A percentile compares a stretch with the other conserved stretches of the same genome.
Evolutionary conservation across 495 filamentous ascomycete species (phyloP).

Genomic region (Cenococcum geophilum): DNA sequence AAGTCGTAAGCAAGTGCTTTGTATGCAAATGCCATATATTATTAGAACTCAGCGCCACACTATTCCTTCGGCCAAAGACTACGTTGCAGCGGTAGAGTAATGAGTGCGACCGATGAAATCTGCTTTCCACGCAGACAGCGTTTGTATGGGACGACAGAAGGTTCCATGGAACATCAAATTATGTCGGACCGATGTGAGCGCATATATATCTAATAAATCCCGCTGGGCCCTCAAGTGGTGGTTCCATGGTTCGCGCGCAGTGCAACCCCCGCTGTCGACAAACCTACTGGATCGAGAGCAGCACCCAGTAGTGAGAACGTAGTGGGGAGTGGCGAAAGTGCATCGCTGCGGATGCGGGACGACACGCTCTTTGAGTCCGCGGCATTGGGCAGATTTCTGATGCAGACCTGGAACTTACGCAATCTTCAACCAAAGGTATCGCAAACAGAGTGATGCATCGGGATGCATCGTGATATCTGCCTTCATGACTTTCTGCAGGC

Average conservation of each 20-base stretch:
- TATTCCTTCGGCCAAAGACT: no score
- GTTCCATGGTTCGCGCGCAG: background rate
- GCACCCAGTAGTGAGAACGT: background rate
- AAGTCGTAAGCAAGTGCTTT: no score
- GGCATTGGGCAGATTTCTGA: background rate
- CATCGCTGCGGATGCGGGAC: background rate
- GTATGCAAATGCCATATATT: no score
- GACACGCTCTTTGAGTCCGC: background rate
- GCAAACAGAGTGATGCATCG: background rate
- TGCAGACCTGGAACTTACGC: background rate
- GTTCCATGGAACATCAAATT: background rate
- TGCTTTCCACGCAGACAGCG: background rate
- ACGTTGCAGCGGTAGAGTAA: background rate
- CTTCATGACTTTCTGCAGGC: background rate
- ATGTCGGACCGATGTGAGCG: background rate
- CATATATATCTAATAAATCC: background rate
- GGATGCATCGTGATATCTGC: background rate
- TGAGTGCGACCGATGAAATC: background rate
- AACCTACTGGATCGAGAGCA: background rate
- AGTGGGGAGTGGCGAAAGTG: background rate
- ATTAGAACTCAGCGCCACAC: no score
- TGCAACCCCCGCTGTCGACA: background rate
- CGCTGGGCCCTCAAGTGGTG: background rate
- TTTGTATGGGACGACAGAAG: constrained; percentile 1
- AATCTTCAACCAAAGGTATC: background rate